Percentiles rank a stretch among this genome's conserved stretches.
Evolutionary conservation across 139 green algal species (phyloP).

Genomic region (Tetradesmus lagerheimii): DNA sequence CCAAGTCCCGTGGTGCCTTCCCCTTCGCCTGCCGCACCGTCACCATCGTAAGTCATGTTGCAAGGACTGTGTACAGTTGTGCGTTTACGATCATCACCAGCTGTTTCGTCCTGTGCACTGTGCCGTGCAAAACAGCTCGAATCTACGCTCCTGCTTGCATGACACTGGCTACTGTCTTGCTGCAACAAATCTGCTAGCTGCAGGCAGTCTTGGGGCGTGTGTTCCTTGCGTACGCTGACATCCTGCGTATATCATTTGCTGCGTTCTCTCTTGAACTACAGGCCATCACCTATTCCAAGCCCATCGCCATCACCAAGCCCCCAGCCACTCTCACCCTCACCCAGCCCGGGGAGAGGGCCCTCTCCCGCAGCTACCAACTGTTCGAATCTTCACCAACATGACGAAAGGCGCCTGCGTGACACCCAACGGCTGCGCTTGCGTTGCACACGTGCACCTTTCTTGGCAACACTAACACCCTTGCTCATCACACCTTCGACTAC

Average conservation of each 20-base stretch:
- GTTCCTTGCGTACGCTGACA: no score
- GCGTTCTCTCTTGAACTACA: neutral
- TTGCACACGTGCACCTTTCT: neutral
- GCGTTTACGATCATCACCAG: no score
- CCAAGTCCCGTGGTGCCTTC: neutral
- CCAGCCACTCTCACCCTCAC: no score
- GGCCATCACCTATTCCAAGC: neutral
- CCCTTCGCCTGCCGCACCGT: neutral
- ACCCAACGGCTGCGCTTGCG: neutral
- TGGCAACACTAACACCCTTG: neutral
- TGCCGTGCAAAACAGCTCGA: no score
- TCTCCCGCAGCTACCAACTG: neutral
- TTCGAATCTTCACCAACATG: neutral
- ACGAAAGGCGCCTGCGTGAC: neutral
- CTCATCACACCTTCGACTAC: neutral
- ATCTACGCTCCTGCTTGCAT: no score
- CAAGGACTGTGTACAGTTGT: no score
- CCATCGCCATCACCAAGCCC: neutral
- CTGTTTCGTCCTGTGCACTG: no score
- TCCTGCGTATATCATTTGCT: neutral
- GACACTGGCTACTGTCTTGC: no score
- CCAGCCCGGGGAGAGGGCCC: no score
- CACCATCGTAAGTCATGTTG: neutral
- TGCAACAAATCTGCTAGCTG: no score
- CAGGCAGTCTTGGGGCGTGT: no score